These are phyloP conservation scores for Mallotus japonicus DNA, from an alignment of 441 rosid species.

Conservation along the genomic window DNA sequence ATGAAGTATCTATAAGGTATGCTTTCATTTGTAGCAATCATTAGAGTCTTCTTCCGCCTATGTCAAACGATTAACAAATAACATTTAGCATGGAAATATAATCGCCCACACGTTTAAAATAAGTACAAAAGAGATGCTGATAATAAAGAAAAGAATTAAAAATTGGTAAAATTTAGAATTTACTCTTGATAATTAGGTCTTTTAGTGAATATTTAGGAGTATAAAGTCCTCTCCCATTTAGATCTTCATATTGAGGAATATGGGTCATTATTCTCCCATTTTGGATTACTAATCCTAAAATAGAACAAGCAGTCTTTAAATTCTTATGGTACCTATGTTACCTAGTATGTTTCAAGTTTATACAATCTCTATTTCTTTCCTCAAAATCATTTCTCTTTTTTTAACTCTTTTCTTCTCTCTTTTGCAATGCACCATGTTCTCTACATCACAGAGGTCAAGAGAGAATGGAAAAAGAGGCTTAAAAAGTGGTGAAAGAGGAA, in stretches of 20 bases:
- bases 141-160: not conserved
- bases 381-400: not conserved
- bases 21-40: not conserved
- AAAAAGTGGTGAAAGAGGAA: slow-evolving; percentile 7
- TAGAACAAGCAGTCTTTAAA: not conserved
- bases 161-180: not conserved
- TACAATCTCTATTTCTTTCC: not conserved
- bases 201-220: not conserved
- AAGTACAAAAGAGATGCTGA: not conserved
- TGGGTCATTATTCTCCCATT: not conserved
- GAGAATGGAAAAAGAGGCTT: not conserved
- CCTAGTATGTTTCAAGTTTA: not conserved
- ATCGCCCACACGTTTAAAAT: not conserved
- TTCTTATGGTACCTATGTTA: not conserved
- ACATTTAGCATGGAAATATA: not conserved
- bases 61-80: not conserved
- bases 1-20: not conserved
- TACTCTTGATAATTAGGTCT: not conserved
- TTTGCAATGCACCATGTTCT: not conserved
- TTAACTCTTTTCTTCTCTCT: slow-evolving; percentile 1
- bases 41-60: not conserved
- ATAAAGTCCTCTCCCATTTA: not conserved
- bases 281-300: not conserved
- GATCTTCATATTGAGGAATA: not conserved
- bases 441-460: not conserved